Evolutionary conservation across 2,329 filamentous ascomycete species (phyloP).

Genomic region (Aspergillus fructus): DNA sequence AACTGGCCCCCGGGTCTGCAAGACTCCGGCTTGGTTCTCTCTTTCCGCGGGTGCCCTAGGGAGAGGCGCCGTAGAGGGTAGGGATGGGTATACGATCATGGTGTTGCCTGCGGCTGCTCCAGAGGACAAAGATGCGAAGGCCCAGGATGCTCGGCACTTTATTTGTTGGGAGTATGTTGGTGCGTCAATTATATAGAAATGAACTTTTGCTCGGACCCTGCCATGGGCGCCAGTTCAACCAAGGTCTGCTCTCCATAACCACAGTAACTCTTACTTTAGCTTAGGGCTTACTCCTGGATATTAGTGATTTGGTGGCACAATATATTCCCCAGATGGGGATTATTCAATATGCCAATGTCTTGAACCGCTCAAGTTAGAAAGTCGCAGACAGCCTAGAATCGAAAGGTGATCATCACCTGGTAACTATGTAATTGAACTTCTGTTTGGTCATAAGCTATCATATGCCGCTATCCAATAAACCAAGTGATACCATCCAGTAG

Average conservation of each 20-base stretch:
- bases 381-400: not conserved
- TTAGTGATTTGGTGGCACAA: too few relatives aligned
- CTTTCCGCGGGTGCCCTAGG: constrained; percentile 34
- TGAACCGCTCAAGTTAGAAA: not conserved
- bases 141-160: constrained; percentile 18
- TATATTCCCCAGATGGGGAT: not conserved
- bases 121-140: not conserved
- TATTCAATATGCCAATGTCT: not conserved
- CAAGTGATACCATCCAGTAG: not conserved
- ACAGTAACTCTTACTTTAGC: not conserved
- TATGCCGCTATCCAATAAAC: not conserved
- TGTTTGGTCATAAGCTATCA: not conserved
- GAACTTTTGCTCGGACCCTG: not conserved
- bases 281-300: not conserved
- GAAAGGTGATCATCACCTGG: not conserved
- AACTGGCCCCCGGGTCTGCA: constrained; percentile 9
- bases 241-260: not conserved
- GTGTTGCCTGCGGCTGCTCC: constrained; percentile 11
- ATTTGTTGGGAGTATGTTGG: constrained; percentile 44
- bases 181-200: constrained; percentile 18
- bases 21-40: constrained; percentile 32
- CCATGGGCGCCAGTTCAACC: not conserved
- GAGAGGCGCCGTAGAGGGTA: constrained; percentile 39
- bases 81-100: constrained; percentile 41
- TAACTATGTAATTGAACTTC: not conserved